Base-by-base conservation (phyloP, 345 rosid species). In the Brassica nigra region DNA sequence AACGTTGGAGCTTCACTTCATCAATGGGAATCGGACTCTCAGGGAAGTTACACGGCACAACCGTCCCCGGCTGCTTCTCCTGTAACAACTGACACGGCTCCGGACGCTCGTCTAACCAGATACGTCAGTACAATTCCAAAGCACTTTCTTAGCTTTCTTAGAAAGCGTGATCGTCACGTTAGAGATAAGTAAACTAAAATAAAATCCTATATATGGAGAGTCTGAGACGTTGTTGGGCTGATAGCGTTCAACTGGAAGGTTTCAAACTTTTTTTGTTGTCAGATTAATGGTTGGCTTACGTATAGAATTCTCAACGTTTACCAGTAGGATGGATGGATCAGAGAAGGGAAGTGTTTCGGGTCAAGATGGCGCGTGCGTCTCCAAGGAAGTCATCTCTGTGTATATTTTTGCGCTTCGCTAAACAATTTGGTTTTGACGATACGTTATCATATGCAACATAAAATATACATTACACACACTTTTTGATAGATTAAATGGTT, bases 91-190 rank as follows among this genome's bases (percentile, higher is more conserved):
- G 61, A 70, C 99, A 92, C 0, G 98, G 89, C 62, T 18, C 66
- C 2, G 97, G 98, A 15, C 42, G 64, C 92, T 92, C 0, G 93
- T 79, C 61, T 84, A 76, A 68, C 97, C 99, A 0, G 76, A 65
- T 5, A 92, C 68, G 1, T 89, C 89, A 0, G 88, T 88, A 85
- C 99, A 95, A 70, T 95, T 91, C 99, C 99, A 92, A 57, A 86
- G 91, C 61, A 85, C 67, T 54, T 90, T 78, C 84, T 90, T 84
- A 1, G 91, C 88, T 77, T 83, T 86, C 42, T 70, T 12, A 0
- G 78, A 62, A 30, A 90, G 75, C 15, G 81, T 76, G 44, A 95
- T 87, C 1, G 94, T 90, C 49, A 86, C 90, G 77, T 95, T 95
- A 8, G 97, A 89, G 52, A 95, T 88, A 81, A 1, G 88, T 82